phyloP scores from a whole-genome alignment of 768 basidiomycete species.

The Dioszegia hungarica region DNA sequence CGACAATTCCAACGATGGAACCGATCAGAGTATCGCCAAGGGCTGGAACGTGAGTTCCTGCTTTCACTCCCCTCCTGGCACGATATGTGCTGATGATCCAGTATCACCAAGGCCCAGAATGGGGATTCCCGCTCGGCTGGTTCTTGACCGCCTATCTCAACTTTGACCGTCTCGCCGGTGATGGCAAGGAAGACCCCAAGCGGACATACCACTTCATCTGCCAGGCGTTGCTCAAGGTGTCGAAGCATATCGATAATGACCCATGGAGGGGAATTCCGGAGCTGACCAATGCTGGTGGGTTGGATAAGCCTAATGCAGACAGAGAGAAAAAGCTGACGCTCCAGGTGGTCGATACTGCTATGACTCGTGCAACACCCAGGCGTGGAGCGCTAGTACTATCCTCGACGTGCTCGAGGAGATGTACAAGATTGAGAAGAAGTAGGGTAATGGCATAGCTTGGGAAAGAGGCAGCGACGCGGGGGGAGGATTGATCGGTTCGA shows the following conservation, averaged over 20 bases:
- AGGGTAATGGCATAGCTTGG: background rate
- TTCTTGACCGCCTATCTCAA: constrained; percentile 88
- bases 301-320: background rate
- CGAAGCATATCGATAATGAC: constrained; percentile 69
- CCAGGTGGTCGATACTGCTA: constrained; percentile 68
- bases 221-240: constrained; percentile 63
- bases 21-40: constrained; percentile 79
- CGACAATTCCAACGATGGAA: constrained; percentile 87
- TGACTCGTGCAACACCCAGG: constrained; percentile 90
- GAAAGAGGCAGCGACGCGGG: no score
- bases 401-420: constrained; percentile 81
- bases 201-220: constrained; percentile 77
- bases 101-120: constrained; percentile 73
- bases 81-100: constrained; percentile 10
- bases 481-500: no score
- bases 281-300: constrained; percentile 48
- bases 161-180: constrained; percentile 70
- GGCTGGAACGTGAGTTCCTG: constrained; percentile 85
- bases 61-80: constrained; percentile 7
- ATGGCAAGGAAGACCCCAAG: constrained; percentile 64
- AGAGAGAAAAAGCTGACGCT: background rate
- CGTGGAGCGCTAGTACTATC: constrained; percentile 91
- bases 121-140: constrained; percentile 94
- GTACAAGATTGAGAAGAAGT: constrained; percentile 48
- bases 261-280: constrained; percentile 94